Evolutionary conservation across 177 flowering plant species (phyloP), one percentile per base, ranked within the genome.

Genomic region (Tripterygium wilfordii): DNA sequence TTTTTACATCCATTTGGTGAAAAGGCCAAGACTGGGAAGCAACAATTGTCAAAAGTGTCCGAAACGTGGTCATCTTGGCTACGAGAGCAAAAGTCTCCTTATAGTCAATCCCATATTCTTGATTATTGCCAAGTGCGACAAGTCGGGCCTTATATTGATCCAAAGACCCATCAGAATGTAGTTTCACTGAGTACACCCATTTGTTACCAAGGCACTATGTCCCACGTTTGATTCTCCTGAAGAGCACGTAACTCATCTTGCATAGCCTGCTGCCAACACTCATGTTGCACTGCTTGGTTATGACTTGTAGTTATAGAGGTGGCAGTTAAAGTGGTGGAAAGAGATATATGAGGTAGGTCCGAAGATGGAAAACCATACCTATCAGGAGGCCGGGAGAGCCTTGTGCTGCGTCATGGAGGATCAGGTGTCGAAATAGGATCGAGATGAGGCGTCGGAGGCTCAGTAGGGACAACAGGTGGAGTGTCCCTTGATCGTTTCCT

Each of bases 81-180:
- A 47, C 26, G 2, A 26, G 38, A 9, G 27, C 26, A 47, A 31
- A 47, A 15, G 26, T 33, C 10, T 47, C 39, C 17, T 45, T 35
- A 35, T 56, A 63, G 13, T 61, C 57, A 0, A 52, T 10, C 3
- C 54, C 63, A 21, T 45, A 27, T 2, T 32, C 31, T 29, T 61
- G 43, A 5, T 2, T 9, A 16, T 53, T 39, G 0, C 60, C 51
- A 0, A 26, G 33, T 1, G 48, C 28, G 0, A 51, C 45, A 2
- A 38, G 14, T 10, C 54, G 1, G 2, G 54, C 54, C 13, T 39
- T 51, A 25, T 16, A 51, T 3, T 45, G 2, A 1, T 51, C 45
- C 1, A 38, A 2, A 8, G 15, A 3, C 18, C 36, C 54, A 27
- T 51, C 18, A 16, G 44, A 28, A 1, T 37, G 10, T 0, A 33